Base-by-base conservation (phyloP, 1,139 yeast genomes). In the Yamadazyma blattariae region DNA sequence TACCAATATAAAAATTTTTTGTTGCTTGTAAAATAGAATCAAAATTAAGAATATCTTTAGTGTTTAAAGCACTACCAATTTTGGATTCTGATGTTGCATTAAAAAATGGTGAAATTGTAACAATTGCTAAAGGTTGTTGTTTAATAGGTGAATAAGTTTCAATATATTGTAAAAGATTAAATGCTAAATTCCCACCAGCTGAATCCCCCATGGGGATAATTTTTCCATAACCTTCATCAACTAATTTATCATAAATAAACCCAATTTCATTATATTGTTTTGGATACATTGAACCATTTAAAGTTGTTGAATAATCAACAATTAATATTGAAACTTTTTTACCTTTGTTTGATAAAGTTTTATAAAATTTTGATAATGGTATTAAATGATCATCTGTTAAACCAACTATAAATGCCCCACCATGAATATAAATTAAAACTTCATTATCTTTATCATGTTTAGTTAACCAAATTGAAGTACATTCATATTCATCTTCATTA, bases 391-490 rank as follows among this genome's bases (percentile, higher is more conserved):
- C 56, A 10, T 55, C 62, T 25, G 56, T 52, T 30, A 58, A 39
- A 16, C 57, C 60, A 30, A 64, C 48, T 27, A 56, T 52, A 44
- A 54, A 70, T 1, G 74, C 77, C 22, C 77, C 77, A 13, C 77
- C 77, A 44, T 71, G 77, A 23, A 57, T 38, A 34, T 44, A 56
- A 23, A 50, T 46, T 32, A 45, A 35, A 10, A 44, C 48, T 19
- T 35, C 35, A 8, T 13, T 24, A 19, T 22, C 13, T 10, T 25
- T 25, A 22, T 27, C 34, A n/a, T 25, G 12, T 9, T 17, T 15
- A 8, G 31, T 18, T 15, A 34, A 17, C 37, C 37, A 32, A 30
- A 33, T n/a, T 17, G 24, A 33, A 25, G 11, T 15, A 32, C 34
- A 32, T 22, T 25, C 34, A 14, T 26, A 26, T 12, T 26, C 26